Conservation (phyloP, 495 filamentous ascomycete species). For the Sabuloglossum arenarium region DNA sequence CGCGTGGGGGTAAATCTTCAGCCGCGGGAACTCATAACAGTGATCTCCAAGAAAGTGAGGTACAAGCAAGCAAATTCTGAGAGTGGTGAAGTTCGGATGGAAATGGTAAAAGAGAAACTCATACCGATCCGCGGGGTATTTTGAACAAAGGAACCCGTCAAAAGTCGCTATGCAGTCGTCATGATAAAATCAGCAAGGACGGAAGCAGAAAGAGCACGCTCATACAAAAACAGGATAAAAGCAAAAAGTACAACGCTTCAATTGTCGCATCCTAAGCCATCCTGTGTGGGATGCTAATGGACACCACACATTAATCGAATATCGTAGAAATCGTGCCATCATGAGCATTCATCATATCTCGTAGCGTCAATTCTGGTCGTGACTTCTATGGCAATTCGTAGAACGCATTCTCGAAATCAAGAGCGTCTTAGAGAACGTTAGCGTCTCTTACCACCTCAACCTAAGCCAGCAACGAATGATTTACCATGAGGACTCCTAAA, state of each 20-base stretch:
- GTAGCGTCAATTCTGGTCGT: conserved; percentile 1
- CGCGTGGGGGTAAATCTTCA: no score
- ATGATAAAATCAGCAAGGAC: neutral
- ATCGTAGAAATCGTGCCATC: neutral
- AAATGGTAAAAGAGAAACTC: neutral
- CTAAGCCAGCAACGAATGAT: neutral
- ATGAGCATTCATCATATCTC: conserved; percentile 1
- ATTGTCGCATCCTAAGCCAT: neutral
- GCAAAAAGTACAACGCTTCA: neutral
- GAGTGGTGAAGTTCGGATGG: neutral
- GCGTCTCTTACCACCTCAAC: neutral
- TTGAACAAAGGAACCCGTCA: neutral
- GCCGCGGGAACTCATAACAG: neutral
- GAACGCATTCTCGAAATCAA: neutral
- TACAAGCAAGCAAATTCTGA: no score
- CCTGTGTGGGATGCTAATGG: neutral
- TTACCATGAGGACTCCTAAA: neutral
- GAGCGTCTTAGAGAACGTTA: neutral
- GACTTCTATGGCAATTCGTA: neutral
- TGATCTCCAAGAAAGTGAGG: no score
- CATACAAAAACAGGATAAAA: neutral
- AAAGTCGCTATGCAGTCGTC: neutral
- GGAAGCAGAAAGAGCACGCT: neutral
- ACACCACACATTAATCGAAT: neutral
- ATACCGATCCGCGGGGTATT: neutral